Percentiles rank a stretch among this genome's conserved stretches.
Conservation (phyloP, 768 basidiomycete genomes). For the Mrakia blollopis region DNA sequence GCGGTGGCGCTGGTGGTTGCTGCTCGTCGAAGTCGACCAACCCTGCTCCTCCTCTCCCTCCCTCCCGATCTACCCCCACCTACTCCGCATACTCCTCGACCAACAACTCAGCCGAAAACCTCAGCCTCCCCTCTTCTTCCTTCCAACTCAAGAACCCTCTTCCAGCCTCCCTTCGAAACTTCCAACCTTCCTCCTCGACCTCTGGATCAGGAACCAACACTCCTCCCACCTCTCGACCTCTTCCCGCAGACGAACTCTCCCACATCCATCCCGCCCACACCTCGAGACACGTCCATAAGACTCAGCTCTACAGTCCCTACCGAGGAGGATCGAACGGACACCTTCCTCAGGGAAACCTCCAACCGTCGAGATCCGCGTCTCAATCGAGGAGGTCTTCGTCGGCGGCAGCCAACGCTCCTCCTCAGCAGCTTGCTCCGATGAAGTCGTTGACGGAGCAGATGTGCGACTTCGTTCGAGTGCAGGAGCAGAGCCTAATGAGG, state of each 20-base stretch:
- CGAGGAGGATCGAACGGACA: slow-evolving; percentile 17
- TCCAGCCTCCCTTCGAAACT: slow-evolving; percentile 11
- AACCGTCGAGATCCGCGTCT: slow-evolving; percentile 28
- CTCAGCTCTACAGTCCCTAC: slow-evolving; percentile 44
- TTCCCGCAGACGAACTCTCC: background rate
- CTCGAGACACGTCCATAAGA: slow-evolving; percentile 43
- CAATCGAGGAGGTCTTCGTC: slow-evolving; percentile 6
- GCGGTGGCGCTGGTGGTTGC: slow-evolving; percentile 5
- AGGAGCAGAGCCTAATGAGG: slow-evolving; percentile 35
- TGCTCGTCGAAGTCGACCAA: slow-evolving; percentile 15
- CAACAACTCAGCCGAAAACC: slow-evolving; percentile 8
- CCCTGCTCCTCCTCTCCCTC: background rate
- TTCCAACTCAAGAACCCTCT: background rate
- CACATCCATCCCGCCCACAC: slow-evolving; percentile 39
- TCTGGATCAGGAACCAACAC: background rate
- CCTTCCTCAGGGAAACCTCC: slow-evolving; percentile 29
- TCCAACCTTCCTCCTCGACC: background rate
- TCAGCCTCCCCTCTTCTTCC: background rate
- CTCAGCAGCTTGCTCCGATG: background rate
- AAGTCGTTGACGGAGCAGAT: background rate
- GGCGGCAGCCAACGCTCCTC: slow-evolving; percentile 5
- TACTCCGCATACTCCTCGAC: background rate
- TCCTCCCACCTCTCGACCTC: background rate
- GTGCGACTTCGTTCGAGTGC: slow-evolving; percentile 21
- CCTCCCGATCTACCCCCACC: background rate